A percentile compares a stretch with the other conserved stretches of the same genome.
Evolutionary conservation across 2,329 filamentous ascomycete species (phyloP).

Genomic region (Cladorrhinum sp.): DNA sequence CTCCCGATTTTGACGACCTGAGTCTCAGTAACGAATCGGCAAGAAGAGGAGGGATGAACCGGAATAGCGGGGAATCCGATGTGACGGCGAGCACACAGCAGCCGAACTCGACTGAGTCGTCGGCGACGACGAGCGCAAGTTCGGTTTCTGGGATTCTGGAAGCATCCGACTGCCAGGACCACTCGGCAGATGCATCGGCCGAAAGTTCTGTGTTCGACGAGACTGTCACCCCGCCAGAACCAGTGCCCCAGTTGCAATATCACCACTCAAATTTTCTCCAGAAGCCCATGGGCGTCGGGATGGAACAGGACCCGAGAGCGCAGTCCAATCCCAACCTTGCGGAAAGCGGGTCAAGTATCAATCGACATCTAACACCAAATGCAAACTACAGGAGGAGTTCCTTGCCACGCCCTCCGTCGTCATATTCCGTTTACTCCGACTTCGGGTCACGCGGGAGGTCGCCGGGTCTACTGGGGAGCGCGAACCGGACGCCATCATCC

Average conservation of each 20-base stretch:
- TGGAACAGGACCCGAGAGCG: slow-evolving; percentile 40
- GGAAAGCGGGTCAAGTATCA: slow-evolving; percentile 50
- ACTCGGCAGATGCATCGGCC: slow-evolving; percentile 44
- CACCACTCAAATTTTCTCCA: slow-evolving; percentile 51
- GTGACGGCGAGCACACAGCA: slow-evolving; percentile 49
- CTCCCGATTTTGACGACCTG: slow-evolving; percentile 33
- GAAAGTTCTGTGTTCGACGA: slow-evolving; percentile 51
- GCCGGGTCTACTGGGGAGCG: slow-evolving; percentile 43
- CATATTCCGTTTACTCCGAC: slow-evolving; percentile 74
- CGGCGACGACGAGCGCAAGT: slow-evolving; percentile 54
- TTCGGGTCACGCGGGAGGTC: slow-evolving; percentile 61
- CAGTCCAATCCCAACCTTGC: slow-evolving; percentile 51
- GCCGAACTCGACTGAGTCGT: slow-evolving; percentile 50
- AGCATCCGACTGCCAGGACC: slow-evolving; percentile 39
- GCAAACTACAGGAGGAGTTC: slow-evolving; percentile 55
- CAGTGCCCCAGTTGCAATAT: slow-evolving; percentile 59
- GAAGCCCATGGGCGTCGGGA: slow-evolving; percentile 40
- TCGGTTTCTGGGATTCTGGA: slow-evolving; percentile 53
- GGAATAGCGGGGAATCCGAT: slow-evolving; percentile 54
- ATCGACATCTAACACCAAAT: slow-evolving; percentile 61
- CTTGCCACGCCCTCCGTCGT: slow-evolving; percentile 67
- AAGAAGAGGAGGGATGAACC: slow-evolving; percentile 38
- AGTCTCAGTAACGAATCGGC: slow-evolving; percentile 33
- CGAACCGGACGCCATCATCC: slow-evolving; percentile 48
- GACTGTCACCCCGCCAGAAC: slow-evolving; percentile 36